phyloP scores from a whole-genome alignment of 345 rosid genomes.

The Dimocarpus longan region DNA sequence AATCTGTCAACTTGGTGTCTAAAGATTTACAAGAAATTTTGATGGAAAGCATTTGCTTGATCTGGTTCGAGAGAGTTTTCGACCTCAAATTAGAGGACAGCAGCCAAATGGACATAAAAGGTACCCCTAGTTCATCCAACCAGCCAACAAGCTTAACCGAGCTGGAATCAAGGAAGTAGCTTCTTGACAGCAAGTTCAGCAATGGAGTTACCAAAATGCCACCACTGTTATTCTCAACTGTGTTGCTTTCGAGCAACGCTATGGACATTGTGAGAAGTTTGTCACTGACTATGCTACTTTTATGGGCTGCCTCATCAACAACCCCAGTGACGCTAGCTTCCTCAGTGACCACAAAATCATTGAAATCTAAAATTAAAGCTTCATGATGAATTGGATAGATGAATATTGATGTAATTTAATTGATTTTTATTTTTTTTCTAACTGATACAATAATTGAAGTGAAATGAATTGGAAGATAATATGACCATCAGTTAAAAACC shows the following conservation, averaged over 20 bases:
- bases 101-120: neutral
- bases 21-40: neutral
- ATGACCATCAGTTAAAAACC: too few relatives aligned
- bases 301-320: neutral
- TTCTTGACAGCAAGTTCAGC: constrained; percentile 14
- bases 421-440: too few relatives aligned
- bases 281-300: constrained; percentile 16
- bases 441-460: too few relatives aligned
- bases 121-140: neutral
- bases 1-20: neutral
- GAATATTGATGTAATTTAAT: too few relatives aligned
- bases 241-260: constrained; percentile 30
- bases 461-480: too few relatives aligned
- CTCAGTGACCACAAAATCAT: constrained; percentile 12
- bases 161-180: constrained; percentile 14
- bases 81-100: neutral
- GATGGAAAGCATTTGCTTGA: constrained; percentile 16
- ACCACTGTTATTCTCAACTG: constrained; percentile 17
- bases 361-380: constrained; percentile 7
- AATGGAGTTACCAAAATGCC: constrained; percentile 20
- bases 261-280: neutral
- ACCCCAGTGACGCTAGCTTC: constrained; percentile 2
- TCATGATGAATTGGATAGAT: too few relatives aligned
- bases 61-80: constrained; percentile 16
- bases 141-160: constrained; percentile 8